Evolutionary conservation across 805 yeast genomes (phyloP).

Genomic region (Candida railenensis): DNA sequence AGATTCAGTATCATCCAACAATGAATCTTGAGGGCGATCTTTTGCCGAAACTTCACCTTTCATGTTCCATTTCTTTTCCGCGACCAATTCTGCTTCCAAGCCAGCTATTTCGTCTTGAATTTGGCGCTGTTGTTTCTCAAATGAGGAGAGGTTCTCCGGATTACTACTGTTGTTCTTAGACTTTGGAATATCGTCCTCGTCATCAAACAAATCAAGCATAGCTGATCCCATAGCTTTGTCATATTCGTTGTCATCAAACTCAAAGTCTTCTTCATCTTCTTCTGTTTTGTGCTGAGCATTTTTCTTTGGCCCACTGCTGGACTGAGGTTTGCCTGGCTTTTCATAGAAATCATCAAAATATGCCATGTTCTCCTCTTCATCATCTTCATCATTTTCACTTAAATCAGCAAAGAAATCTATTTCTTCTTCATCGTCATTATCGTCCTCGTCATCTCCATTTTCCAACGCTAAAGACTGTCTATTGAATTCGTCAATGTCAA

Average conservation of each 20-base stretch:
- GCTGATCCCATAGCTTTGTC: conserved; percentile 61
- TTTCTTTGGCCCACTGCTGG: conserved; percentile 8
- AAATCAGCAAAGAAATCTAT: conserved; percentile 41
- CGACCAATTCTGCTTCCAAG: conserved; percentile 83
- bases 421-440: conserved; percentile 38
- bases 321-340: conserved; percentile 25
- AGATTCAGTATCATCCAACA: conserved; percentile 60
- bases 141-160: conserved; percentile 58
- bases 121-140: conserved; percentile 77
- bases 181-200: conserved; percentile 34
- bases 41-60: conserved; percentile 86
- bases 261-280: conserved; percentile 19
- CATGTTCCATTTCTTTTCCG: conserved; percentile 91
- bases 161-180: conserved; percentile 16
- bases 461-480: conserved; percentile 64
- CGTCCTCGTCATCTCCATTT: conserved; percentile 26
- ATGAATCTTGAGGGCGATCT: conserved; percentile 81
- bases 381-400: conserved; percentile 30
- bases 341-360: conserved; percentile 71
- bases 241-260: conserved; percentile 58
- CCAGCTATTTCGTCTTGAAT: conserved; percentile 74
- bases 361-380: conserved; percentile 56
- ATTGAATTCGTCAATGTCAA: conserved; percentile 82
- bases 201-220: conserved; percentile 60
- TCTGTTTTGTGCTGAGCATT: conserved; percentile 38